Percentiles rank a stretch among this genome's conserved stretches.
Conservation (phyloP, 164 flowering plant species). For the Amborella trichopoda region DNA sequence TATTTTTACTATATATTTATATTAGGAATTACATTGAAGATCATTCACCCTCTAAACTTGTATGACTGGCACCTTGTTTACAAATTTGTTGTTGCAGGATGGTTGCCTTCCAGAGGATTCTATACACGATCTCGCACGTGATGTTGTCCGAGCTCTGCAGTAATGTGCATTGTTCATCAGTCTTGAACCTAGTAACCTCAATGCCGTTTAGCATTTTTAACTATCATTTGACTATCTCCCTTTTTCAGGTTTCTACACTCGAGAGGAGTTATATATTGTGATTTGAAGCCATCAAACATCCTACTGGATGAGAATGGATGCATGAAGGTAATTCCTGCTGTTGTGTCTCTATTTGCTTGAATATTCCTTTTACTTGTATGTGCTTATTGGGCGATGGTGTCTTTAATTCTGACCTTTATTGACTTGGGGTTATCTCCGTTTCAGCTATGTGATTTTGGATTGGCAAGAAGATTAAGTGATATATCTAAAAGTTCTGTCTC, state of each 20-base stretch:
- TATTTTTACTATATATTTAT: too few relatives aligned
- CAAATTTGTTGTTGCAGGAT: conserved; percentile 41
- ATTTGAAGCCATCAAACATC: conserved; percentile 91
- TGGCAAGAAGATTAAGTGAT: conserved; percentile 74
- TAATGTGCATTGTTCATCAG: conserved; percentile 15
- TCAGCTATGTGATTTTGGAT: conserved; percentile 95
- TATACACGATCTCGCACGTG: conserved; percentile 60
- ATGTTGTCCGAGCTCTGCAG: conserved; percentile 71
- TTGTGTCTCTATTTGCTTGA: neutral
- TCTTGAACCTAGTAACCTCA: too few relatives aligned
- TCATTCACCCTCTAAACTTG: too few relatives aligned
- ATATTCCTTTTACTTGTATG: neutral
- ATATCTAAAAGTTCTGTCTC: conserved; percentile 67
- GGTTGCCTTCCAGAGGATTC: conserved; percentile 89
- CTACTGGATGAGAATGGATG: conserved; percentile 89
- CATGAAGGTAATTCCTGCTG: conserved; percentile 52
- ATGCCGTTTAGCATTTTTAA: conserved; percentile 2
- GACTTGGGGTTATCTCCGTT: neutral
- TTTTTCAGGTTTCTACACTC: conserved; percentile 75
- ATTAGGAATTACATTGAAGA: too few relatives aligned
- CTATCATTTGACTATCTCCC: conserved; percentile 3
- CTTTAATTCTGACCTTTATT: neutral
- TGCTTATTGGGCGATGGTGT: neutral
- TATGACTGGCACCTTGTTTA: neutral
- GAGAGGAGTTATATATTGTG: conserved; percentile 87